Base-by-base conservation (phyloP, 2,329 filamentous ascomycete species). In the Colletotrichum musae region DNA sequence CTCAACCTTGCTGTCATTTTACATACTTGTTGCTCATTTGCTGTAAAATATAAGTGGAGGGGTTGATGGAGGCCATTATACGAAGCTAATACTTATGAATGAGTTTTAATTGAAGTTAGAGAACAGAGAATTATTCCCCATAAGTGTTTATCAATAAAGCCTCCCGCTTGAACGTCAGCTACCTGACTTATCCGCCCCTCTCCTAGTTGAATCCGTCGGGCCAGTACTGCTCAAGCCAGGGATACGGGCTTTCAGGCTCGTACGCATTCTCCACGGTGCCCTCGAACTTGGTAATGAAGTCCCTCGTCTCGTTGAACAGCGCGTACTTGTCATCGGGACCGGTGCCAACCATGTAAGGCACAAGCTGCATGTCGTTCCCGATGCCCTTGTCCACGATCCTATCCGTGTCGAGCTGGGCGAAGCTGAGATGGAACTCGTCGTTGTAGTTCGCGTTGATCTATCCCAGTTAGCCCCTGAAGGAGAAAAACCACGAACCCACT, bases 191-290 rank as follows among this genome's bases (percentile, higher is more conserved):
- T 10, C 32, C 32, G 9, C 32, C 3, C 32, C 10, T 2, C 32
- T 36, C 32, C 41, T 43, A 60, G 32, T 60, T 52, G 53, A 76
- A 76, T 0, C 75, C 75, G 13, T 76, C 74, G 0, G 75, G 74
- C 72, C 73, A 83, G 62, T 90, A 89, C 71, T 85, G 87, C 39
- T 84, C 84, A 65, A 84, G 84, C 68, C 88, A 89, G 32, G 82
- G 84, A 75, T 79, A 91, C 13, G 89, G 87, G 4, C 76, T 72
- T 58, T 75, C 73, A 0, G 75, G 75, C 62, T 74, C 70, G 47
- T 76, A 76, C 0, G 57, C 48, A 32, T 72, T 73, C 5, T 61
- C 72, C 0, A 74, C 60, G 2, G 68, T 62, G 0, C 74, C 75
- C 7, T 76, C 69, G 36, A 73, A 76, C 56, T 73, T 73, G 16